phyloP scores from a whole-genome alignment of 306 rosid genomes.

The Leucaena leucocephala region DNA sequence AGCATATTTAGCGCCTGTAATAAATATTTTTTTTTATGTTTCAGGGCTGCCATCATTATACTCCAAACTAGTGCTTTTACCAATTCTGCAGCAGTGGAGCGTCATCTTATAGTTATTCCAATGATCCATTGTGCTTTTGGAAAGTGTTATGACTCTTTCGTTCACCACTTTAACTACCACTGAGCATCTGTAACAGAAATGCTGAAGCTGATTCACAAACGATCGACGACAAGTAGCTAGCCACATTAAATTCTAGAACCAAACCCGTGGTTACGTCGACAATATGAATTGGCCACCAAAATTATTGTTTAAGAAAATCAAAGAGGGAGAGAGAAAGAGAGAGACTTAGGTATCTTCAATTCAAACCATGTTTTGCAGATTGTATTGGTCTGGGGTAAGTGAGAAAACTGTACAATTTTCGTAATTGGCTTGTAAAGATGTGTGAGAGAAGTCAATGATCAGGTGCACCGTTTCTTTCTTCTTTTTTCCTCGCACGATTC shows the following conservation, averaged over 20 bases:
- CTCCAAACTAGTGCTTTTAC: conserved; percentile 32
- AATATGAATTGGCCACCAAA: not conserved
- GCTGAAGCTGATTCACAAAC: too few relatives aligned
- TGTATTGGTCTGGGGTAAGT: conserved; percentile 15
- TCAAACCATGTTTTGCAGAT: conserved; percentile 32
- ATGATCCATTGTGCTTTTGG: conserved; percentile 41
- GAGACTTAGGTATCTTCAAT: conserved; percentile 8
- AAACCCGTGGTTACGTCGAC: conserved; percentile 20
- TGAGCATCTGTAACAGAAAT: conserved; percentile 11
- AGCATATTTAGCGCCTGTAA: conserved; percentile 10
- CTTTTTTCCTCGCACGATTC: conserved; percentile 28
- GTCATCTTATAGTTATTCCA: conserved; percentile 30
- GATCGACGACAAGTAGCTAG: not conserved
- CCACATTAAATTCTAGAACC: not conserved
- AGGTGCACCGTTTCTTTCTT: conserved; percentile 61
- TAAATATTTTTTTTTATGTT: not conserved
- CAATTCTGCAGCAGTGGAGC: conserved; percentile 36
- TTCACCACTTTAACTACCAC: conserved; percentile 45
- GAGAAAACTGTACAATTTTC: not conserved
- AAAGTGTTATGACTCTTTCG: conserved; percentile 37
- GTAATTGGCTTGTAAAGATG: conserved; percentile 37
- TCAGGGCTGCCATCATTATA: conserved; percentile 21
- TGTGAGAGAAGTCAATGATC: conserved; percentile 52
- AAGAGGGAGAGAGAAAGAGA: not conserved
- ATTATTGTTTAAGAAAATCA: not conserved